Evolutionary conservation across 805 yeast genomes (phyloP), one percentile per base, ranked within the genome.

Genomic region (Lipomyces sp.): DNA sequence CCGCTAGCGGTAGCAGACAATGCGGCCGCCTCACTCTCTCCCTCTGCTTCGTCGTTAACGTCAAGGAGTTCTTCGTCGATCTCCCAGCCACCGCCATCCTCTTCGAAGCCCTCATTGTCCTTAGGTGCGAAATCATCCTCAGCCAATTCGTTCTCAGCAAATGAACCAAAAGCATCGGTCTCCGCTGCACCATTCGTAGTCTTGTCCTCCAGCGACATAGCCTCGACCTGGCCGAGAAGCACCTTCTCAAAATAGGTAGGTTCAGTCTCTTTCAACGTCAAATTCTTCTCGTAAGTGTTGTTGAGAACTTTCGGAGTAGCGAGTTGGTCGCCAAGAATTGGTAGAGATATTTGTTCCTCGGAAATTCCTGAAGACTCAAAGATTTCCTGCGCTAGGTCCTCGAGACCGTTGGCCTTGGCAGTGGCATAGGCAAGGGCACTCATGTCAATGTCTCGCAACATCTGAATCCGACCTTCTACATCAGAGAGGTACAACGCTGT

Each of bases 401-500:
- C 85, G 69, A 92, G 83, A 2, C 97, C 97, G 72, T 88, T 90
- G 35, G 95, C 82, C 77, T 90, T 90, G 30, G 99, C 98, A 69
- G 92, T 84, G 11, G 97, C 90, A 77, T 93, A 96, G 2, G 98
- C 99, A 73, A 96, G 84, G 5, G 98, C 92, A 60, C 84, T 80
- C 79, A 93, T 83, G 51, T 97, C 97, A 60, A 90, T 87, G 72
- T 89, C 86, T 60, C 89, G 84, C 72, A 90, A 87, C 13, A 89
- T 85, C 72, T 85, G 82, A 51, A 93, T 85, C 76, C 97, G 87
- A 75, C 88, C 86, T 73, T 88, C 88, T 53, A 87, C 83, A 64
- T 91, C 89, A 75, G 90, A 87, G 75, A 86, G 83, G 79, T 88
- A 94, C 65, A 93, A 79, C 32, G 95, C 86, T 74, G 92, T 93